phyloP scores from a whole-genome alignment of 2,329 filamentous ascomycete species.

The Colletotrichum sp. region DNA sequence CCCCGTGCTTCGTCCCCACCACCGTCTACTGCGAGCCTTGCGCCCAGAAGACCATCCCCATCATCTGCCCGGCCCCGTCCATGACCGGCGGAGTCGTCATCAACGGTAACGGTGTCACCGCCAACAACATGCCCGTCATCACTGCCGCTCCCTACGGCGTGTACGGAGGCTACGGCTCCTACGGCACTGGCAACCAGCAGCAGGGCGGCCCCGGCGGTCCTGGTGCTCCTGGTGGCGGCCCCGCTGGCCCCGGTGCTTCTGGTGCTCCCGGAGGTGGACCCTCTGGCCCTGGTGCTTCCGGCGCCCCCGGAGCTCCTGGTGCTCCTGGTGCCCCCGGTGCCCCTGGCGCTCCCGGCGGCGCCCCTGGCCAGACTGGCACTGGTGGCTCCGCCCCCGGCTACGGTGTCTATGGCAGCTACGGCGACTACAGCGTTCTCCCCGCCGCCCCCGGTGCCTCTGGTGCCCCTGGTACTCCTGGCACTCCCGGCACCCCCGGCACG shows the following conservation, averaged over 20 bases:
- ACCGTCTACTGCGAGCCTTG: slow-evolving; percentile 39
- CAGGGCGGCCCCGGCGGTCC: neutral
- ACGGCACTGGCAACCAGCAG: neutral
- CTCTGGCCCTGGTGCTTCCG: neutral
- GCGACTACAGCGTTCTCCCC: neutral
- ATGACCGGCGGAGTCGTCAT: slow-evolving; percentile 32
- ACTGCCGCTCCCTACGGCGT: slow-evolving; percentile 4
- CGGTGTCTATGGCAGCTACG: neutral
- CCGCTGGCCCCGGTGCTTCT: neutral
- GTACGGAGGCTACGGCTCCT: slow-evolving; percentile 1
- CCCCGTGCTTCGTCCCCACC: slow-evolving; percentile 42
- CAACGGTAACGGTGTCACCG: slow-evolving; percentile 40
- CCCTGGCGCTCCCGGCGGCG: neutral
- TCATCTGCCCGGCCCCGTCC: slow-evolving; percentile 40
- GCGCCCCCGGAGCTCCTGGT: neutral
- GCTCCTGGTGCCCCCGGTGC: neutral
- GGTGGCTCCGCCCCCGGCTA: neutral
- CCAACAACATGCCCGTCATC: slow-evolving; percentile 24
- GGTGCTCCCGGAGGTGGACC: neutral
- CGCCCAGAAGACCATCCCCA: slow-evolving; percentile 33
- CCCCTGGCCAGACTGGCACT: neutral
- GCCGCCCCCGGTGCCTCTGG: neutral
- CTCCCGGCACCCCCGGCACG: neutral
- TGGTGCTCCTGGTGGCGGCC: neutral
- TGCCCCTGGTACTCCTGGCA: neutral